Evolutionary conservation across 1,284 basidiomycete genomes (phyloP), one percentile per base, ranked within the genome.

Genomic region (Leccinum colubrinum): DNA sequence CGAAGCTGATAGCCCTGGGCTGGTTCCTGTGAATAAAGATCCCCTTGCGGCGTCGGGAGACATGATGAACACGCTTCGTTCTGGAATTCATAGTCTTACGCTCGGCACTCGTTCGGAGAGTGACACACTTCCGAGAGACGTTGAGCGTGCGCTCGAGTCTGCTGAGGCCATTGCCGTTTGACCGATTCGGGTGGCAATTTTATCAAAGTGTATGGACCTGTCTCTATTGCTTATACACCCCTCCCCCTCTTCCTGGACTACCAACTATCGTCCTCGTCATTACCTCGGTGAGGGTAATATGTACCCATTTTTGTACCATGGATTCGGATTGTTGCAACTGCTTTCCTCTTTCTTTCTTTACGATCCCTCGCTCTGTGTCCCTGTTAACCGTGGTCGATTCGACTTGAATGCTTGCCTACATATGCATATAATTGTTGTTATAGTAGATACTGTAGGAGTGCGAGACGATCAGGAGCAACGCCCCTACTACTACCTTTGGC

Each of bases 81-180:
- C 75, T 9, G 71, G 71, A 53, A 64, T 80, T 43, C 73, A 77
- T 39, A 75, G 60, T 43, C 63, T 75, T 12, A 35, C 72, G 3
- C 71, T 62, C 48, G 67, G 51, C 46, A 37, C 59, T 5, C 67
- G 68, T 33, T 22, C 53, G 7, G 71, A 71, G 55, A 61, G 53
- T 9, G 68, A 72, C 15, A 66, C 67, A 2, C 71, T 76, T 25
- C 70, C 73, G n/a, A 71, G 76, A 5, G 78, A 79, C 55, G 61
- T 79, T n/a, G 78, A 78, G 64, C 74, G 75, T 30, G 77, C 74
- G 8, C 58, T 61, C 1, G 75, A 69, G 2, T 43, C 61, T 0
- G 17, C 43, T 11, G 69, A 67, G 55, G 30, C 59, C 9, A 17
- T 60, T 20, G 20, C 61, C 11, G 53, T 62, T 57, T 73, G 57